Evolutionary conservation across 306 rosid species (phyloP).

Genomic region (Corylus heterophylla): DNA sequence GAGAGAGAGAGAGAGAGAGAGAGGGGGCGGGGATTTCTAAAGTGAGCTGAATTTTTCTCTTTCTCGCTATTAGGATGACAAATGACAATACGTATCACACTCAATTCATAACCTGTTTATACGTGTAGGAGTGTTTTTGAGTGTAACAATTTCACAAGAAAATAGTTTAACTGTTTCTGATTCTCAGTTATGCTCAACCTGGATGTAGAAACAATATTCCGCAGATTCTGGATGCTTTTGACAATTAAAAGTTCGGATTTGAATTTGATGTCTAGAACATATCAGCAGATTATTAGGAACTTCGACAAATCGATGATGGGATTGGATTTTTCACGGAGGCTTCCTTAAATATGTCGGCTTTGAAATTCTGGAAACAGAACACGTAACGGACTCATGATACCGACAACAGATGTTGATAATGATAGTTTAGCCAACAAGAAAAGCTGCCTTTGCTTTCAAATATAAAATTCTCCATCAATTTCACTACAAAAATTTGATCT

Average conservation of each 20-base stretch:
- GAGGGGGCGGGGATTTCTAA: no score
- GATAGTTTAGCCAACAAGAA: neutral
- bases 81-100: no score
- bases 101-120: neutral
- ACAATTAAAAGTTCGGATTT: neutral
- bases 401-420: neutral
- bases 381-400: neutral
- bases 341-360: neutral
- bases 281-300: neutral
- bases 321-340: neutral
- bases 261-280: neutral
- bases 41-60: no score
- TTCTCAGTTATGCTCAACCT: neutral
- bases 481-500: neutral
- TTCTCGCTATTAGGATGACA: no score
- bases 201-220: neutral
- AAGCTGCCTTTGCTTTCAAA: neutral
- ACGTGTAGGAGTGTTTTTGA: neutral
- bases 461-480: neutral
- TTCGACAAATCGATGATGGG: neutral
- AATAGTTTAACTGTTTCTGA: no score
- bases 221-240: neutral
- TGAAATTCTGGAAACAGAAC: neutral
- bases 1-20: no score
- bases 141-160: neutral